Evolutionary conservation across 2,329 filamentous ascomycete genomes (phyloP), one percentile per base, ranked within the genome.

Genomic region (Fonsecaea pedrosoi): DNA sequence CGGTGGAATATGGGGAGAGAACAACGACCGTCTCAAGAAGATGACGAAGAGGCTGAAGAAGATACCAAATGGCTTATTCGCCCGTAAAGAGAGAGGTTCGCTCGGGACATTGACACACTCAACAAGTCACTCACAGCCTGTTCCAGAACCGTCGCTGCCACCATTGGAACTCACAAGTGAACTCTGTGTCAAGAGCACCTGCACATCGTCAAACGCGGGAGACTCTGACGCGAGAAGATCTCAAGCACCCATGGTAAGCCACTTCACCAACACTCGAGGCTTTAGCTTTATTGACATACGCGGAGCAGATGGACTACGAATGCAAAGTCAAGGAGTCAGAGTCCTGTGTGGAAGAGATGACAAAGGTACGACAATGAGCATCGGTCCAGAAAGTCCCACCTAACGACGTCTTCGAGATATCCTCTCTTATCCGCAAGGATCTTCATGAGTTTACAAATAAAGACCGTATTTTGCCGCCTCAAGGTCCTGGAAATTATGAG

Each of bases 381-480:
- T 8, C 9, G 50, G 45, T 15, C 3, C 13, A 40, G n/a, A 37
- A 48, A 45, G 32, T 40, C 10, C 30, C 21, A 37, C 50, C 60
- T 67, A 54, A 67, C 60, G 42, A 64, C 21, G 18, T 56, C 25
- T 34, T 53, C 48, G 45, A 67, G 65, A 67, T 67, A 60, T 67
- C 65, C 61, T 48, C 55, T 54, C 30, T 64, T 15, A 67, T 67
- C 32, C 61, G 61, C 32, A 57, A 54, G 35, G 65, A 67, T 40
- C 60, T 67, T 21, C 50, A 64, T 55, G 60, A 67, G 37, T 53
- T 37, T 32, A 57, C 55, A 57, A 60, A 50, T 30, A 56, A 34
- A 61, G 53, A 60, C 35, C 50, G 45, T 30, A 64, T 30, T 10
- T 4, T 48, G n/a, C 60, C 18, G 35, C 12, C 54, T 38, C 53